A percentile compares a stretch with the other conserved stretches of the same genome.
Conservation (phyloP, 2,329 filamentous ascomycete species). For the Fusarium sp. region DNA sequence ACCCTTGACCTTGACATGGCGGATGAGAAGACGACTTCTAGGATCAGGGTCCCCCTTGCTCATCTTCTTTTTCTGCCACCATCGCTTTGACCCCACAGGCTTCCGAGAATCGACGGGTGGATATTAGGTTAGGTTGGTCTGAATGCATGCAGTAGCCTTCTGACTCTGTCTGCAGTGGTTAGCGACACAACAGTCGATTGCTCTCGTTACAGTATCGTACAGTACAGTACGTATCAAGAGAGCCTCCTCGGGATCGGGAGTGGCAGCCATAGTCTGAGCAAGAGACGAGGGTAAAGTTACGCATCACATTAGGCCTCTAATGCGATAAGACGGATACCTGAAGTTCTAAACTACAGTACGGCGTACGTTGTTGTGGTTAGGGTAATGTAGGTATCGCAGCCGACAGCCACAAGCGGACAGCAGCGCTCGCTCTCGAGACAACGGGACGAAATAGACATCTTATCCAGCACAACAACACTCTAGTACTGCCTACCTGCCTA, state of each 20-base stretch:
- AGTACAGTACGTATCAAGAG: slow-evolving; percentile 8
- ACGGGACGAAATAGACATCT: slow-evolving; percentile 29
- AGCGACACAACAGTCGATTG: slow-evolving; percentile 21
- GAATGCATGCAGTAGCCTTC: slow-evolving; percentile 35
- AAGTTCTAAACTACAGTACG: not conserved
- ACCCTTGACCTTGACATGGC: slow-evolving; percentile 31
- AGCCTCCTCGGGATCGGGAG: slow-evolving; percentile 28
- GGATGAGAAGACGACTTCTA: slow-evolving; percentile 35
- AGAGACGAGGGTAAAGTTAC: slow-evolving; percentile 20
- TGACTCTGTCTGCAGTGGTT: slow-evolving; percentile 37
- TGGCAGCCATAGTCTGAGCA: slow-evolving; percentile 16
- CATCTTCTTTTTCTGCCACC: slow-evolving; percentile 28
- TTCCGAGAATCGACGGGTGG: slow-evolving; percentile 42
- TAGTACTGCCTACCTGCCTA: slow-evolving; percentile 10
- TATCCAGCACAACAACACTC: slow-evolving; percentile 14
- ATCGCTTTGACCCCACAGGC: slow-evolving; percentile 41
- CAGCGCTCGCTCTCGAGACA: slow-evolving; percentile 7
- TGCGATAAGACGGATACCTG: not conserved
- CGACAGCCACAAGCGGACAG: slow-evolving; percentile 20
- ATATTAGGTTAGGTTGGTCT: slow-evolving; percentile 18
- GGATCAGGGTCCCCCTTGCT: slow-evolving; percentile 37
- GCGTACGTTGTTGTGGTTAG: not conserved
- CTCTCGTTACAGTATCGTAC: not conserved
- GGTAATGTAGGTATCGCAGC: slow-evolving; percentile 10
- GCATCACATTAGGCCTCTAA: slow-evolving; percentile 30